Base-by-base conservation (phyloP, 2,329 filamentous ascomycete genomes). In the Ilyonectria destructans region DNA sequence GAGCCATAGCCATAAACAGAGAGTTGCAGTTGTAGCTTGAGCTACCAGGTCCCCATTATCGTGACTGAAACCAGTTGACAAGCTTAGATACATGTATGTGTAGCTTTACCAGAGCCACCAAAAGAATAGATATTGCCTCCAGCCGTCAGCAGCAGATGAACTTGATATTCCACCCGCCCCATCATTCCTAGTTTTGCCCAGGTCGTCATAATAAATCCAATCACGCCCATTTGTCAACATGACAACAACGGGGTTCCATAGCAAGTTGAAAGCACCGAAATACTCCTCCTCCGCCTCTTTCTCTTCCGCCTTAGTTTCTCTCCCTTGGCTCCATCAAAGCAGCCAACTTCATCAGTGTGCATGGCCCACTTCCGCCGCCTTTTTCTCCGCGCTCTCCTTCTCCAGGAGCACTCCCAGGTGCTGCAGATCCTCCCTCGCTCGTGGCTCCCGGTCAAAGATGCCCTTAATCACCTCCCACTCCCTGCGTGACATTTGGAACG, bases 401-500 rank as follows among this genome's bases (percentile, higher is more conserved):
- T 89, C 89, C 13, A 91, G 77, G 21, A 90, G 81, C 52, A 81
- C 80, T 40, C 87, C 88, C 4, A 92, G 81, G 60, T 89, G 84
- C 58, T 85, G 82, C 19, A 91, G 79, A 74, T 95, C 90, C 2
- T 90, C 87, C 23, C 89, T 85, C 0, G 93, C 89, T 23, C 86
- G 87, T 0, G 90, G 89, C 62, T 94, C 90, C 12, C 86, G 85
- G 57, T 90, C 87, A 26, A 94, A 85, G 15, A 96, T 91, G 45
- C 88, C 86, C 58, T 88, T 86, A 69, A 98, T 88, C 31, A 96
- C 89, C 62, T 88, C 85, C 88, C 96, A 92, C 77, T 97, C 93
- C 17, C 88, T 83, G n/a, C 88, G 85, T 52, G 90, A 86, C 85
- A 93, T 93, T 57, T 88, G 87, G 21, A 87, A 89, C 1, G 91